Conservation (phyloP, 208 protist genomes). For the Vickermania spadyakhi region DNA sequence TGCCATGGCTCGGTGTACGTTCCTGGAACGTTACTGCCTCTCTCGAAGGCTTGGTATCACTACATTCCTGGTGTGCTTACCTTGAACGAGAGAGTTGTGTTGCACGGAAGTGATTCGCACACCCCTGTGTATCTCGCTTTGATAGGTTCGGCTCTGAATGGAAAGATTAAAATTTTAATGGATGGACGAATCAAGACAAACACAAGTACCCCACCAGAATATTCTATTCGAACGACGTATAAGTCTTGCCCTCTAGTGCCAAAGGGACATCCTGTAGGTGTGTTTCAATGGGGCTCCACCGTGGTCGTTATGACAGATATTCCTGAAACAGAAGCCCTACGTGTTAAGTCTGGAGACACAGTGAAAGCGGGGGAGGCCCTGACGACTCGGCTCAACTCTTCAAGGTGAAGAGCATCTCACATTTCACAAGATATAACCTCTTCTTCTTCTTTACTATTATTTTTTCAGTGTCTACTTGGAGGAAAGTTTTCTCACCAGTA, state of each 20-base stretch:
- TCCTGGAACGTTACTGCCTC: conserved; percentile 61
- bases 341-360: conserved; percentile 28
- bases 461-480: no score
- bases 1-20: conserved; percentile 65
- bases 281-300: conserved; percentile 83
- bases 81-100: conserved; percentile 71
- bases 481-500: no score
- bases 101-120: conserved; percentile 24
- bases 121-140: conserved; percentile 39
- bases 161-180: conserved; percentile 48
- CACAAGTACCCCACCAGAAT: conserved; percentile 68
- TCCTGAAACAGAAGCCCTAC: conserved; percentile 24
- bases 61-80: conserved; percentile 64
- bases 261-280: conserved; percentile 33
- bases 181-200: conserved; percentile 73
- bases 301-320: conserved; percentile 74
- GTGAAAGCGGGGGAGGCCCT: conserved; percentile 66
- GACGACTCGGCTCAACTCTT: no score
- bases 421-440: conserved; percentile 2
- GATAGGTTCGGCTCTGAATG: conserved; percentile 70
- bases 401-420: no score
- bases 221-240: conserved; percentile 54
- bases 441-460: conserved; percentile 6
- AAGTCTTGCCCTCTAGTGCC: conserved; percentile 18
- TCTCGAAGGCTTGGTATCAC: conserved; percentile 56